phyloP scores from a whole-genome alignment of 495 filamentous ascomycete species.

The Daldinia vernicosa region DNA sequence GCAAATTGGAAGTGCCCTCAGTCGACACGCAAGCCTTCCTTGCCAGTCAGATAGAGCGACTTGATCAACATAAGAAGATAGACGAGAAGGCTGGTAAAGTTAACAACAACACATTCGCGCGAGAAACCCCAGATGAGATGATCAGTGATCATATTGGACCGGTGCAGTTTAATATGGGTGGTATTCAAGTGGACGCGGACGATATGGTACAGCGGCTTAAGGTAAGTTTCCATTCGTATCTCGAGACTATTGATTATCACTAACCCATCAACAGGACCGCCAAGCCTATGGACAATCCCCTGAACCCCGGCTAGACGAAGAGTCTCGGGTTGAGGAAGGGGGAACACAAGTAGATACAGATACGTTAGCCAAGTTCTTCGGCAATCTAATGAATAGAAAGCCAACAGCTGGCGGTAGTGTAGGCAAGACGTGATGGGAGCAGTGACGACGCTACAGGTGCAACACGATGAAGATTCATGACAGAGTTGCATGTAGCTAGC shows the following conservation, averaged over 20 bases:
- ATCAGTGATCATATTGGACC: conserved; percentile 93
- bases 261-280: conserved; percentile 53
- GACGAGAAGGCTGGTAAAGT: conserved; percentile 69
- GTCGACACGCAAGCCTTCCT: conserved; percentile 86
- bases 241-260: background rate
- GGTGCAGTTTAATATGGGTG: conserved; percentile 96
- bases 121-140: conserved; percentile 58
- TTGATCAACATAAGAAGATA: conserved; percentile 72
- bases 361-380: conserved; percentile 60
- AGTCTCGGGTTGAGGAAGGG: conserved; percentile 45
- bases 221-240: conserved; percentile 57
- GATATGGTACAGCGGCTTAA: conserved; percentile 91
- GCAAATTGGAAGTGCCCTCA: conserved; percentile 71
- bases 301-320: conserved; percentile 47
- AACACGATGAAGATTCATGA: background rate
- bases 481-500: background rate
- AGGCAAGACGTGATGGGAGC: conserved; percentile 27
- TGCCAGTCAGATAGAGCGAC: conserved; percentile 70
- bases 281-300: conserved; percentile 54
- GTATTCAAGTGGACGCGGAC: conserved; percentile 95
- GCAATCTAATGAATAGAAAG: conserved; percentile 57
- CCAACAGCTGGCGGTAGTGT: conserved; percentile 32
- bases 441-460: background rate
- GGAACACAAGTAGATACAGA: conserved; percentile 55
- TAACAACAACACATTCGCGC: conserved; percentile 53